Evolutionary conservation across 2,329 filamentous ascomycete species (phyloP), one percentile per base, ranked within the genome.

Genomic region (Myriosclerotinia duriaeana): DNA sequence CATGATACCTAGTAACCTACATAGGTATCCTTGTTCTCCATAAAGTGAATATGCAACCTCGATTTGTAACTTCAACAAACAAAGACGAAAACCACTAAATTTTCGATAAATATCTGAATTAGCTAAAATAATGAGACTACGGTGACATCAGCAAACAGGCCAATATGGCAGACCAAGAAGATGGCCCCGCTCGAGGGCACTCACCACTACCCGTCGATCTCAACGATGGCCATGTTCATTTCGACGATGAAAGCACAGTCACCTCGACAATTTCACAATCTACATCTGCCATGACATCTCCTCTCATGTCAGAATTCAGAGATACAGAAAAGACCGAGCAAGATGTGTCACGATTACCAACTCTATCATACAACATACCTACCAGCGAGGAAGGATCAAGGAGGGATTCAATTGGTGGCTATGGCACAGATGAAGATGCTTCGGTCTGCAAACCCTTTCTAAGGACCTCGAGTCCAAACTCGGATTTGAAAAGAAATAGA

Each of bases 371-470:
- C 54, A 70, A 70, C 52, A 66, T 68, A n/a, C 66, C 71, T 11
- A 55, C 44, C 30, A 52, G 64, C 48, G 70, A 74, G 17, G 67
- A 64, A 40, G 67, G 68, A 15, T 73, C 71, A 61, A 67, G 67
- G 22, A 67, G 70, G 3, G 59, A 65, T n/a, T 66, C 70, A 15
- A 68, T 66, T 15, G 69, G 59, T 20, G 72, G 71, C 42, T 82
- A 83, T 68, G 82, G 83, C 63, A 84, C 86, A 69, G 83, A 85
- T 69, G 85, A 87, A 67, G 85, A 87, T 69, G 81, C 82, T 11
- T 82, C 83, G 0, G 81, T 87, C 46, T 84, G 85, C 34, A 81
- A 80, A 67, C 85, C 86, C 4, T 87, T 87, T 67, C 77, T 84
- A 34, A 82, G 86, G 56, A 84, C 81, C 4, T 80, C 79, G 30